phyloP scores from a whole-genome alignment of 2,329 filamentous ascomycete genomes.

The Dactylellina parvicollis region DNA sequence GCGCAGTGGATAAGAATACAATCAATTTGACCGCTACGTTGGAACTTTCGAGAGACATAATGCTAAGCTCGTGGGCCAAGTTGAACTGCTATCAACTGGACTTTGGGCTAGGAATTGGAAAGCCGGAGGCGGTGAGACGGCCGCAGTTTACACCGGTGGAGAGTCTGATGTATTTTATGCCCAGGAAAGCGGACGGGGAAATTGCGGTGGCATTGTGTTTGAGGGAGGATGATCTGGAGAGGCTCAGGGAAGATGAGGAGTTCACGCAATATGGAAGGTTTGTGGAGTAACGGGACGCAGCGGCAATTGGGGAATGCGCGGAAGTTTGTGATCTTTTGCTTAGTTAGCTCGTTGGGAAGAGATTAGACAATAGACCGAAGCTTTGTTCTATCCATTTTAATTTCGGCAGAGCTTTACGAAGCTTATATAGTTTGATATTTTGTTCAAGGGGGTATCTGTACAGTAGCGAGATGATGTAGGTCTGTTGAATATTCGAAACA shows the following conservation, averaged over 20 bases:
- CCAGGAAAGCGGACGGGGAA: slow-evolving; percentile 63
- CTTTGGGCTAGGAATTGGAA: slow-evolving; percentile 65
- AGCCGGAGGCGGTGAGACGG: slow-evolving; percentile 64
- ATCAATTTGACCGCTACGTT: slow-evolving; percentile 61
- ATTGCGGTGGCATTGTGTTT: slow-evolving; percentile 64
- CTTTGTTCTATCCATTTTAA: no score
- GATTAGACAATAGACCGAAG: no score
- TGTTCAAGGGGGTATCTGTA: no score
- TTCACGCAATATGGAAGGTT: slow-evolving; percentile 62
- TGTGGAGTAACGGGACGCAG: slow-evolving; percentile 59
- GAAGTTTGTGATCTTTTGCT: no score
- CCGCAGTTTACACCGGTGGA: slow-evolving; percentile 65
- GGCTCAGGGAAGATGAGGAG: slow-evolving; percentile 63
- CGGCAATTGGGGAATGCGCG: no score
- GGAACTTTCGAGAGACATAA: slow-evolving; percentile 63
- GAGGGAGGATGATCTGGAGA: slow-evolving; percentile 65
- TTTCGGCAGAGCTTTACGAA: no score
- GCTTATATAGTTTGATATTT: no score
- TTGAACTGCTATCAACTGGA: slow-evolving; percentile 64
- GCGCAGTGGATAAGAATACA: slow-evolving; percentile 60
- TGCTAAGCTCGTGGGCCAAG: slow-evolving; percentile 69
- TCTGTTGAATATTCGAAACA: no score
- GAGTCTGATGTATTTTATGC: slow-evolving; percentile 66
- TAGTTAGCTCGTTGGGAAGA: no score
- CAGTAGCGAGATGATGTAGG: no score